Conservation (phyloP, 2,329 filamentous ascomycete genomes). For the Verruconis gallopava region DNA sequence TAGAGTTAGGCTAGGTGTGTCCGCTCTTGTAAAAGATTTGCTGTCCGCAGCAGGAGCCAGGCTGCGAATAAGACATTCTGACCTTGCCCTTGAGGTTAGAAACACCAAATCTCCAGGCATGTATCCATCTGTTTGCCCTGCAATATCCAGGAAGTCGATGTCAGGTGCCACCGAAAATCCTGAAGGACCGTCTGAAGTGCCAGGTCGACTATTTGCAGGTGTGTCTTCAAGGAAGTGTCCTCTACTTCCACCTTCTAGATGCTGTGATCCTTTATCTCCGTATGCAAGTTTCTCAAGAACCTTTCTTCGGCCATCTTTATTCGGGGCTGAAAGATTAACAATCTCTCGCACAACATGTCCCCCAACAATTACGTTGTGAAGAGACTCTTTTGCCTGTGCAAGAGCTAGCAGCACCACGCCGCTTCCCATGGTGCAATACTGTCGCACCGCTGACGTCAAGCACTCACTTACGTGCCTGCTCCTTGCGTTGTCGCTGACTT, state of each 20-base stretch:
- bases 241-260: constrained; percentile 46
- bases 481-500: constrained; percentile 85
- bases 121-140: constrained; percentile 90
- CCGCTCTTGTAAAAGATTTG: neutral
- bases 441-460: constrained; percentile 66
- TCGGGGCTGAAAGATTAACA: constrained; percentile 74
- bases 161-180: constrained; percentile 63
- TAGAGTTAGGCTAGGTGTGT: constrained; percentile 42
- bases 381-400: constrained; percentile 79
- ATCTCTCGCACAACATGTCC: constrained; percentile 91
- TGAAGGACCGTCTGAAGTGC: constrained; percentile 17
- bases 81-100: constrained; percentile 74
- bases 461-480: constrained; percentile 88
- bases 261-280: constrained; percentile 32
- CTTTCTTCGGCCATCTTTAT: constrained; percentile 75
- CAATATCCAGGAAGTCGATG: constrained; percentile 83
- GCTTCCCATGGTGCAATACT: constrained; percentile 69
- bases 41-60: constrained; percentile 41
- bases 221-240: constrained; percentile 15
- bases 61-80: constrained; percentile 81
- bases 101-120: constrained; percentile 91
- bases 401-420: constrained; percentile 81
- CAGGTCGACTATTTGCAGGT: constrained; percentile 20
- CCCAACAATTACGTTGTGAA: constrained; percentile 82
- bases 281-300: constrained; percentile 69